Evolutionary conservation across 345 rosid genomes (phyloP).

Genomic region (Cardamine occulta): DNA sequence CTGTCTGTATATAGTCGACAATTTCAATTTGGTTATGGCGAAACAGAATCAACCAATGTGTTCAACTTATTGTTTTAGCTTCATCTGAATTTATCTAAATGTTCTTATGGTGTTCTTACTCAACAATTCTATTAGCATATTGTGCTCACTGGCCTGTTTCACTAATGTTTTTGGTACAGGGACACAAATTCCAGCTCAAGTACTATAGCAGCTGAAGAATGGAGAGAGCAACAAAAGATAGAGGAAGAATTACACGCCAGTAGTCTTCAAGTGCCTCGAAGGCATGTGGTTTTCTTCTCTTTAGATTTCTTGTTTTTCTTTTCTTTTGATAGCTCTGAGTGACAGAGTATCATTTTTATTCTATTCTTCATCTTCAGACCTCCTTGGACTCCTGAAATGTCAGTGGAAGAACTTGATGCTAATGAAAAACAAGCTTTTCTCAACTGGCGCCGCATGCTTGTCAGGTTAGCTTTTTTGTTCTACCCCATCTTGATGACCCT

Average conservation of each 20-base stretch:
- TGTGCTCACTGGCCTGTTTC: slow-evolving; percentile 18
- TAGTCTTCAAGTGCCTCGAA: slow-evolving; percentile 71
- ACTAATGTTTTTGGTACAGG: slow-evolving; percentile 44
- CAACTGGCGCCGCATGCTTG: slow-evolving; percentile 83
- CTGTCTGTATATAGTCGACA: not conserved
- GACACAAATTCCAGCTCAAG: slow-evolving; percentile 59
- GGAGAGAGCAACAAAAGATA: slow-evolving; percentile 65
- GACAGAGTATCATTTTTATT: slow-evolving; percentile 11
- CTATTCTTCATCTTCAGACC: slow-evolving; percentile 52
- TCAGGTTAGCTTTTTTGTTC: slow-evolving; percentile 54
- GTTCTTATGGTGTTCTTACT: not conserved
- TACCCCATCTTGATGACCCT: not conserved
- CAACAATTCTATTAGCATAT: not conserved
- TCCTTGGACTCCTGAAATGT: slow-evolving; percentile 73
- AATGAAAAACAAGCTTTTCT: slow-evolving; percentile 75
- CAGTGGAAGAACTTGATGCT: slow-evolving; percentile 77
- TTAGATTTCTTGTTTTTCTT: not conserved
- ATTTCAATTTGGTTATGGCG: not conserved
- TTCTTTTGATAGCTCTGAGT: not conserved
- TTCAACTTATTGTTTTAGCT: not conserved
- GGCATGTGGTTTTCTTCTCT: slow-evolving; percentile 43
- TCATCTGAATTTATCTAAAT: not conserved
- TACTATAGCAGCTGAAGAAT: slow-evolving; percentile 63
- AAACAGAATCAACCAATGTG: not conserved
- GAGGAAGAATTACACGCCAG: slow-evolving; percentile 78